Conservation (phyloP, 139 green algal genomes). For the Edaphochlamys debaryana region DNA sequence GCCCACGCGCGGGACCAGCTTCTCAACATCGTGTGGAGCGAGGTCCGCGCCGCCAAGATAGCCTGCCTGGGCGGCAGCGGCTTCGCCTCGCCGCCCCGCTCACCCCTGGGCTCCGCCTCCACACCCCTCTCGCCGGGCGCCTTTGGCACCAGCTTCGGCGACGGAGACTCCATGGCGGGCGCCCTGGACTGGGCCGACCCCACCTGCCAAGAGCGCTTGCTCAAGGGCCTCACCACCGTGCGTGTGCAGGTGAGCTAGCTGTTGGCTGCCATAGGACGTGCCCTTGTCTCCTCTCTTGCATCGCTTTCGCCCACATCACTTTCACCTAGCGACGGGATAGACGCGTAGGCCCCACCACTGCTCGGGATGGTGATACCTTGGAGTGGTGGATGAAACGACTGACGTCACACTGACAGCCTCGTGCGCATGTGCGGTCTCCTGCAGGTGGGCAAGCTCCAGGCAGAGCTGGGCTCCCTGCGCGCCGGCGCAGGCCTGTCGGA, state of each 20-base stretch:
- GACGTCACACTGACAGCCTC: background rate
- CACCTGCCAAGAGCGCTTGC: conserved; percentile 11
- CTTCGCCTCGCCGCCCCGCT: background rate
- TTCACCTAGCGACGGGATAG: too few relatives aligned
- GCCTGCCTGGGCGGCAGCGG: background rate
- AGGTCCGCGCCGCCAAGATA: conserved; percentile 6
- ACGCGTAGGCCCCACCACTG: too few relatives aligned
- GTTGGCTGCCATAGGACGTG: background rate
- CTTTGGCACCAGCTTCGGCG: background rate
- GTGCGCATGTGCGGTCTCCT: background rate
- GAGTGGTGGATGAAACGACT: background rate
- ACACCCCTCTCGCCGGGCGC: too few relatives aligned
- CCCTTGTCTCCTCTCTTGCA: background rate
- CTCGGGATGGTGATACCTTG: too few relatives aligned
- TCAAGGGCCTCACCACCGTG: conserved; percentile 21
- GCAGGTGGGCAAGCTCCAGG: conserved; percentile 33
- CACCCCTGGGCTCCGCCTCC: background rate
- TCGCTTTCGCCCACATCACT: too few relatives aligned
- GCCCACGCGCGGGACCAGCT: conserved; percentile 27
- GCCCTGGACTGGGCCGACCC: conserved; percentile 22
- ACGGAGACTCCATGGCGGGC: background rate
- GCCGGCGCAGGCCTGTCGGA: background rate
- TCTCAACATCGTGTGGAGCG: conserved; percentile 14
- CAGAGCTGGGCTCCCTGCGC: conserved; percentile 10
- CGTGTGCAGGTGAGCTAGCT: conserved; percentile 11